These are phyloP conservation scores for Zostera marina DNA, from an alignment of 116 monocot species.

Conservation along the genomic window DNA sequence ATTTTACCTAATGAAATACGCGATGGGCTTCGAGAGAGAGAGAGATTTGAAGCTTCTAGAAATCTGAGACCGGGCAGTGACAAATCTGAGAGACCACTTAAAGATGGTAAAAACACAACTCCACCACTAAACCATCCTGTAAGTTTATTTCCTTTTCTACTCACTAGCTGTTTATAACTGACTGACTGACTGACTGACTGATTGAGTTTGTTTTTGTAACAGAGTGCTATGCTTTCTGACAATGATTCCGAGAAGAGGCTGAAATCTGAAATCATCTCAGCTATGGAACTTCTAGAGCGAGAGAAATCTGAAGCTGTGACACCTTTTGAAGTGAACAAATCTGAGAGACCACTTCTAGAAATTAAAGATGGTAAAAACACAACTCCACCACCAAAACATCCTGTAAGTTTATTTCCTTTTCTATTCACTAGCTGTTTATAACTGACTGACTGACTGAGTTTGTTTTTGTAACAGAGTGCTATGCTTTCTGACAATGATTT, in stretches of 20 bases:
- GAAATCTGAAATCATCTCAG: constrained; percentile 76
- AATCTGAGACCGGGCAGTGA: constrained; percentile 34
- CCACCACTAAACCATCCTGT: constrained; percentile 26
- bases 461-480: no score
- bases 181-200: no score
- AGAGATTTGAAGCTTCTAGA: no score
- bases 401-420: constrained; percentile 12
- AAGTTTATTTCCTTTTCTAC: constrained; percentile 3
- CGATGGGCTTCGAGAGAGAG: no score
- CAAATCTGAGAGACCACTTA: constrained; percentile 45
- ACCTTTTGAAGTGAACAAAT: constrained; percentile 40
- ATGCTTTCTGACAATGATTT: no score
- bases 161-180: background rate
- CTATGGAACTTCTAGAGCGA: no score
- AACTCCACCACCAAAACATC: constrained; percentile 24
- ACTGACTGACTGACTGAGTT: no score
- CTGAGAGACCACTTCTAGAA: constrained; percentile 40
- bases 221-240: no score
- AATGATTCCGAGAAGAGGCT: no score
- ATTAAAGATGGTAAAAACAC: constrained; percentile 25
- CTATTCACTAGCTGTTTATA: background rate
- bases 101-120: constrained; percentile 28
- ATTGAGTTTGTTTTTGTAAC: no score
- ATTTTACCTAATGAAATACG: constrained; percentile 12
- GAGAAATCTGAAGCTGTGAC: constrained; percentile 22